Conservation (phyloP, 2,329 filamentous ascomycete genomes). For the Teratosphaeria destructans region DNA sequence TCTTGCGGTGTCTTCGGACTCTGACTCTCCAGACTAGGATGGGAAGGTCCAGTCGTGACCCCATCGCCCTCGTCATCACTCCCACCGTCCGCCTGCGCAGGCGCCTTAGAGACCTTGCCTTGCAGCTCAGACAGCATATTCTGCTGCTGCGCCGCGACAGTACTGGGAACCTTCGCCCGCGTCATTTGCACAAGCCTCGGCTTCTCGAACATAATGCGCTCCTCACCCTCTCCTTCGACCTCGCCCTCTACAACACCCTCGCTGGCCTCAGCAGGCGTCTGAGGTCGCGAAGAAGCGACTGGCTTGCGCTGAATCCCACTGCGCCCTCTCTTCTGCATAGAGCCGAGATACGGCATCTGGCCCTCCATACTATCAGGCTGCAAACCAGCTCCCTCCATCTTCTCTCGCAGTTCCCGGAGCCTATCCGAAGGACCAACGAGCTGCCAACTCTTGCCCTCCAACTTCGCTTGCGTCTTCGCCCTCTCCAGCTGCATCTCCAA, state of each 20-base stretch:
- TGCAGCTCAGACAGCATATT: slow-evolving; percentile 60
- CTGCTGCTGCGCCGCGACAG: slow-evolving; percentile 45
- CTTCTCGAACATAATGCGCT: slow-evolving; percentile 62
- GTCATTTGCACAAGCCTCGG: slow-evolving; percentile 70
- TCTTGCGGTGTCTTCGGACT: slow-evolving; percentile 56
- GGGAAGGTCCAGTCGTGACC: slow-evolving; percentile 62
- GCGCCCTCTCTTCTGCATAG: slow-evolving; percentile 27
- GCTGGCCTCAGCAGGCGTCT: slow-evolving; percentile 30
- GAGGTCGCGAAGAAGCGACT: slow-evolving; percentile 27
- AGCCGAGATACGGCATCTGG: slow-evolving; percentile 57
- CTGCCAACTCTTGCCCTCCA: slow-evolving; percentile 89
- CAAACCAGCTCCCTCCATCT: slow-evolving; percentile 64
- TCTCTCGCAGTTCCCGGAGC: slow-evolving; percentile 79
- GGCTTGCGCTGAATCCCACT: slow-evolving; percentile 30
- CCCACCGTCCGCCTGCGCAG: slow-evolving; percentile 37
- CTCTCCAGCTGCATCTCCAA: slow-evolving; percentile 91
- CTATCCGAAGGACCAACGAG: slow-evolving; percentile 78
- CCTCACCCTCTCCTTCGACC: slow-evolving; percentile 41
- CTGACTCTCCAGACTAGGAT: slow-evolving; percentile 62
- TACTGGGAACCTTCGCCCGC: slow-evolving; percentile 53
- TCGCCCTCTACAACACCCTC: slow-evolving; percentile 40
- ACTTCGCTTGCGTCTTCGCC: slow-evolving; percentile 94
- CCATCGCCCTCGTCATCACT: slow-evolving; percentile 64
- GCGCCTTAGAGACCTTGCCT: slow-evolving; percentile 45
- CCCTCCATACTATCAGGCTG: slow-evolving; percentile 33